Base-by-base conservation (phyloP, 805 yeast genomes). In the Lipomyces lipofer region DNA sequence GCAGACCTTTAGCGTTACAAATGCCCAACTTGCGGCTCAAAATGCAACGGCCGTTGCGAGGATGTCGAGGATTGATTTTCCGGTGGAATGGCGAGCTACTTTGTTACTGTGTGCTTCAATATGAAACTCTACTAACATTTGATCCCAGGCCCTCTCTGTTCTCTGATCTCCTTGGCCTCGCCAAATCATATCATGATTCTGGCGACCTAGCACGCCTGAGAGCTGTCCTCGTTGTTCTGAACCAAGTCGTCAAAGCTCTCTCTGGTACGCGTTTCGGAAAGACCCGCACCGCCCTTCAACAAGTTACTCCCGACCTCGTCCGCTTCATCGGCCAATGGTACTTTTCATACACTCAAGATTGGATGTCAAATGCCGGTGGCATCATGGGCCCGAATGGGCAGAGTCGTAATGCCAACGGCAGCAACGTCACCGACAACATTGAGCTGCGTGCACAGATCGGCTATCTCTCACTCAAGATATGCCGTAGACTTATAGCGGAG, bases 31-130 rank as follows among this genome's bases (percentile, higher is more conserved):
- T 55, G 73, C 85, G 28, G 78, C 86, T 28, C 98, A 94, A 71
- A 86, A 88, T 67, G 95, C 97, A 0, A 86, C 87, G 60, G 84
- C 95, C 0, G 75, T 87, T 5, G 84, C 95, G 0, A 76, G 84
- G 56, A 86, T 94, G 25, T 85, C 87, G 24, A 73, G 97, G 47
- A 75, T 82, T 52, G 99, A 94, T 64, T 94, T 88, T 67, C 97
- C 98, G 0, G 69, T 73, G 1, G 90, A 85, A 43, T 94, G 97
- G 97, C 48, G 42, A 8, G 39, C 19, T 6, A 17, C 40, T 8
- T 13, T 7, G 22, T 36, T 12, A 25, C 19, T 13, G 8, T 4
- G 12, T 9, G n/a, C 5, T 21, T 7, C 8, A 13, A 28, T 39
- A n/a, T 8, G 29, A n/a, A 44, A 22, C 12, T 25, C 13, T 8